Conservation (phyloP, 2,329 filamentous ascomycete genomes). For the Paraconiothyrium brasiliense region DNA sequence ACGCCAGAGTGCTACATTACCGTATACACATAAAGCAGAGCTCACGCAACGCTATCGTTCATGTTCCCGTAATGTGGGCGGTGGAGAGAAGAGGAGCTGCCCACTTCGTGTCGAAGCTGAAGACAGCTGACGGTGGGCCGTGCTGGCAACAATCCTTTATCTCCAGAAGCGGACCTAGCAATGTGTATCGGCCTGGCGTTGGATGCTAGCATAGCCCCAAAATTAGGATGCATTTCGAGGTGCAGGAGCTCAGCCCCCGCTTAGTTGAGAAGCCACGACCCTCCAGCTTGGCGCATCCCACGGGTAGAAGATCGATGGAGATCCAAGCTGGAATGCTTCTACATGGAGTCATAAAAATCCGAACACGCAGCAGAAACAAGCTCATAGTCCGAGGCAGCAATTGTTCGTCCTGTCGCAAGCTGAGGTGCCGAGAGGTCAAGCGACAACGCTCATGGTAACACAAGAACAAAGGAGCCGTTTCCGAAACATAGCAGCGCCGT, state of each 20-base stretch:
- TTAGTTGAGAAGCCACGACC: not conserved
- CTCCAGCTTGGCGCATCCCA: slow-evolving; percentile 2
- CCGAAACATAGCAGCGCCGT: not conserved
- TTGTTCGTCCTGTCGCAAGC: not conserved
- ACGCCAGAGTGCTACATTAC: slow-evolving; percentile 6
- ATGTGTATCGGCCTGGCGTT: slow-evolving; percentile 5
- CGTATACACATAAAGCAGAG: not conserved
- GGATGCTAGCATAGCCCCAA: slow-evolving; percentile 11
- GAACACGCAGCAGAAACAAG: not conserved
- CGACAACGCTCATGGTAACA: not conserved
- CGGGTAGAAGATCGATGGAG: not conserved
- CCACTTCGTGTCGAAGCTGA: not conserved
- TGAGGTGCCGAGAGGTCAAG: not conserved
- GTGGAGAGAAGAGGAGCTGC: not conserved
- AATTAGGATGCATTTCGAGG: not conserved
- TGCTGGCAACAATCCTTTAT: slow-evolving; percentile 6
- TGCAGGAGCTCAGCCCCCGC: slow-evolving; percentile 12
- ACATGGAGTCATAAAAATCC: not conserved
- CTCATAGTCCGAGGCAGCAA: not conserved
- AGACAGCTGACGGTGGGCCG: not conserved
- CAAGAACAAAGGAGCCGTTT: not conserved
- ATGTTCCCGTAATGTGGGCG: not conserved
- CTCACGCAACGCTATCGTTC: not conserved
- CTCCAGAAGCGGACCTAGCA: not conserved
- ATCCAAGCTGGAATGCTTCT: not conserved